A percentile compares a stretch with the other conserved stretches of the same genome.
Conservation (phyloP, 2,329 filamentous ascomycete species). For the Camptophora hylomeconis region DNA sequence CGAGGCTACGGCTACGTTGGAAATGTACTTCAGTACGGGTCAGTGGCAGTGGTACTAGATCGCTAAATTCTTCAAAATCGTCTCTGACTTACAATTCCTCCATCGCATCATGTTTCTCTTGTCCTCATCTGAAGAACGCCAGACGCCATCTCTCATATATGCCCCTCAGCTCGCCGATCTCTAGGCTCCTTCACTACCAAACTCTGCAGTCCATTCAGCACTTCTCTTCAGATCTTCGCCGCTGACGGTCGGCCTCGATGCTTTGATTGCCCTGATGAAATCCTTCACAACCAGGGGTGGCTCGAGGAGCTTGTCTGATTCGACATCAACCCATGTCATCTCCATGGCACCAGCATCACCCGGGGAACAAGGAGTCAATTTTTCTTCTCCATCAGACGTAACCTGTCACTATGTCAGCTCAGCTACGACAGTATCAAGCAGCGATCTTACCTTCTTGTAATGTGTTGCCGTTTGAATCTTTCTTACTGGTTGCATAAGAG, state of each 20-base stretch:
- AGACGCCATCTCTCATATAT: no score
- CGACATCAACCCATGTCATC: conserved; percentile 85
- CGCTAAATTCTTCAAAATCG: no score
- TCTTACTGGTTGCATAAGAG: conserved; percentile 90
- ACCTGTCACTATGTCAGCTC: conserved; percentile 39
- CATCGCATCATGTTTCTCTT: no score
- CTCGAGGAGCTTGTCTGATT: conserved; percentile 72
- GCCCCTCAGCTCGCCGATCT: no score
- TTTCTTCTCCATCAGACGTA: conserved; percentile 47
- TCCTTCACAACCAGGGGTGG: conserved; percentile 80
- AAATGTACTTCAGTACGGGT: no score
- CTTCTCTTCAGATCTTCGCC: conserved; percentile 72
- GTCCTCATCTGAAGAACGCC: no score
- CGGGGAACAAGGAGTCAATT: conserved; percentile 76
- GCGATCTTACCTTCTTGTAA: conserved; percentile 66
- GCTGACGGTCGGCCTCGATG: conserved; percentile 79
- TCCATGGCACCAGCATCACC: conserved; percentile 75
- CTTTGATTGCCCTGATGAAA: conserved; percentile 83
- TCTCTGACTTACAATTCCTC: no score
- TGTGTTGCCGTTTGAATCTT: conserved; percentile 97
- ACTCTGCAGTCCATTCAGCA: conserved; percentile 89
- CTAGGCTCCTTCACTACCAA: conserved; percentile 73
- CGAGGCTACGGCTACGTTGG: no score
- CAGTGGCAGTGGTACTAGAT: no score
- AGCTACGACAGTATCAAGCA: not conserved